Conservation (phyloP, 2,329 filamentous ascomycete genomes). For the Trichoderma simmonsii region DNA sequence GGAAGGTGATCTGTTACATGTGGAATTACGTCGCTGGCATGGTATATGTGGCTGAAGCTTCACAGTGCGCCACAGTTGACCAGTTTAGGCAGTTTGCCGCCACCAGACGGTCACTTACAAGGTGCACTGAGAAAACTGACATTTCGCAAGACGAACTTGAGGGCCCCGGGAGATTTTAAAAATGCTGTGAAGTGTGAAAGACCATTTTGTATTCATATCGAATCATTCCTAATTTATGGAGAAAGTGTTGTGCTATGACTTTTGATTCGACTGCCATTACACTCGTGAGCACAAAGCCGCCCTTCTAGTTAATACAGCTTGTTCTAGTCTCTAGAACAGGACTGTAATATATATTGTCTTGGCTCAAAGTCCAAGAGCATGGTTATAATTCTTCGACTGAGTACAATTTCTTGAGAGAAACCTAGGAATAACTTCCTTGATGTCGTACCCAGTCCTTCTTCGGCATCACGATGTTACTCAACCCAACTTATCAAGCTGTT, state of each 20-base stretch:
- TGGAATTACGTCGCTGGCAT: constrained; percentile 15
- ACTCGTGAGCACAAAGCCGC: too few species aligned
- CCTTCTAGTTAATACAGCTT: background rate
- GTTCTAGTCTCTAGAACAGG: too few species aligned
- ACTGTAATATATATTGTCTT: background rate
- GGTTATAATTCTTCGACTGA: accelerated
- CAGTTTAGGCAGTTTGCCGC: background rate
- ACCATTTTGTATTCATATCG: too few species aligned
- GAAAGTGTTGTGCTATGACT: too few species aligned
- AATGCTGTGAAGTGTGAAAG: background rate
- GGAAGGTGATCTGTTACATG: background rate
- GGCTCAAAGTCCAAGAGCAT: background rate
- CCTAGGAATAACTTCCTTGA: background rate
- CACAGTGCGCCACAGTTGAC: constrained; percentile 26
- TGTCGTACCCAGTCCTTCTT: background rate
- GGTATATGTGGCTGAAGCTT: constrained; percentile 27
- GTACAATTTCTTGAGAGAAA: background rate
- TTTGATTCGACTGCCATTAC: too few species aligned
- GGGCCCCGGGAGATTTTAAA: background rate
- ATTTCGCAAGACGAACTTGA: background rate
- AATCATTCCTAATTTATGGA: too few species aligned
- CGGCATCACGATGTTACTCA: background rate
- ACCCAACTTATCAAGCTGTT: background rate
- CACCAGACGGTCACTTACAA: background rate
- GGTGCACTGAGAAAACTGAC: background rate